A percentile compares a stretch with the other conserved stretches of the same genome.
Evolutionary conservation across 2,329 filamentous ascomycete species (phyloP).

Genomic region (Tolypocladium nubicola): DNA sequence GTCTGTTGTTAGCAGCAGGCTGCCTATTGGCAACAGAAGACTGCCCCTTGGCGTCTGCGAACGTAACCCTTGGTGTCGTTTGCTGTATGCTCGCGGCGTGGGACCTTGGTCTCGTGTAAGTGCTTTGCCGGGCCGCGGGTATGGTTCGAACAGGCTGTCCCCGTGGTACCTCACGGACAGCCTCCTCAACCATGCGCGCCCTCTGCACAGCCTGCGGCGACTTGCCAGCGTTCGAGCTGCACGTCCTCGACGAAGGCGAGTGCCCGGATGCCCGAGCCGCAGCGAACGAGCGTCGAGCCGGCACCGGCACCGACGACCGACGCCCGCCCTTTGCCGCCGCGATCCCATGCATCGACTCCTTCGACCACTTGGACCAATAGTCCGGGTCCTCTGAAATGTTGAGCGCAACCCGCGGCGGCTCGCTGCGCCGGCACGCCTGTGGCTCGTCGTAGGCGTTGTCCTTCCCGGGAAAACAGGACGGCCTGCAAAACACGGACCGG

Average conservation of each 20-base stretch:
- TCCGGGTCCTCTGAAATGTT: not conserved
- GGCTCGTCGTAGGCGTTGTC: not conserved
- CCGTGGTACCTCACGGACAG: not conserved
- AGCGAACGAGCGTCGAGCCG: not conserved
- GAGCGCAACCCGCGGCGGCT: not conserved
- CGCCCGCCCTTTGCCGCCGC: not conserved
- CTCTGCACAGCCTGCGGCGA: not conserved
- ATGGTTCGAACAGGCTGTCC: not conserved
- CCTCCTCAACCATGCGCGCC: not conserved
- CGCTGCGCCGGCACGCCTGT: not conserved
- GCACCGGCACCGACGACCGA: no score
- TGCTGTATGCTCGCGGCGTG: not conserved
- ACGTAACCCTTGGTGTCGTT: not conserved
- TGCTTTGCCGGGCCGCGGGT: not conserved
- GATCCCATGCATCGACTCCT: not conserved
- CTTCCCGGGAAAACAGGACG: not conserved
- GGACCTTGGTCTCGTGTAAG: not conserved
- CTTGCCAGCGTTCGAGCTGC: not conserved
- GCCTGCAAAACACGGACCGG: not conserved
- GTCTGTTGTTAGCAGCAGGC: no score
- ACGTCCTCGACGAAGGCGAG: not conserved
- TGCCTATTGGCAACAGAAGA: not conserved
- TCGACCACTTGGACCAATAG: not conserved
- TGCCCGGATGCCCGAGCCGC: not conserved
- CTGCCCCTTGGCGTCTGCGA: not conserved